Evolutionary conservation across 2,329 filamentous ascomycete species (phyloP), one percentile per base, ranked within the genome.

Genomic region (Hymenoscyphus albidus): DNA sequence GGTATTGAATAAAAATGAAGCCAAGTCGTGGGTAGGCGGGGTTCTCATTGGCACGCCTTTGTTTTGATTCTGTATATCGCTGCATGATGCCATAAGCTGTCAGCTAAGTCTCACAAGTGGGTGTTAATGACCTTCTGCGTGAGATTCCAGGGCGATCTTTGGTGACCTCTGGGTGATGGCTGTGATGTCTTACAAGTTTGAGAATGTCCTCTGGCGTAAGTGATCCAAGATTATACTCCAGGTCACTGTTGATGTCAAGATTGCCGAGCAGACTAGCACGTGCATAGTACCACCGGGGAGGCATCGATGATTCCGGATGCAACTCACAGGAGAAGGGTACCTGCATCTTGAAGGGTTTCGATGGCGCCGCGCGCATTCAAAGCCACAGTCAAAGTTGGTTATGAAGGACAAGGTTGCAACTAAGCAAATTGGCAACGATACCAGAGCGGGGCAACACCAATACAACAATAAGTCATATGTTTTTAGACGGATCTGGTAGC

Each of bases 11-110:
- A 18, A 12, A 51, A 51, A 22, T 1, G 35, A 35, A 35, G 35
- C 18, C 44, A 12, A 12, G 1, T 51, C 44, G 44, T 51, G 44
- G 44, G 44, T 10, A 51, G 44, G 18, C n/a, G 44, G 35, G n/a
- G n/a, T 22, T 16, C 44, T 51, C n/a, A n/a, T 51, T 9, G 44
- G 44, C 18, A 10, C n/a, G n/a, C 10, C 44, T 51, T 51, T 18
- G 10, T n/a, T 22, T 51, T 18, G 13, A 5, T 51, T 27, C 1
- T 22, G 9, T 3, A 51, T 27, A 12, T 51, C n/a, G 44, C 44
- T 51, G 44, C 44, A 51, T 51, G 44, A 22, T 51, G 44, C 18
- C 44, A 51, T 51, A 51, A 51, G 44, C 44, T 48, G 44, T 51
- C 18, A 51, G 44, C 44, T n/a, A 51, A 12, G 44, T 18, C 44